phyloP scores from a whole-genome alignment of 805 yeast genomes.

The Starmerella kuoi region DNA sequence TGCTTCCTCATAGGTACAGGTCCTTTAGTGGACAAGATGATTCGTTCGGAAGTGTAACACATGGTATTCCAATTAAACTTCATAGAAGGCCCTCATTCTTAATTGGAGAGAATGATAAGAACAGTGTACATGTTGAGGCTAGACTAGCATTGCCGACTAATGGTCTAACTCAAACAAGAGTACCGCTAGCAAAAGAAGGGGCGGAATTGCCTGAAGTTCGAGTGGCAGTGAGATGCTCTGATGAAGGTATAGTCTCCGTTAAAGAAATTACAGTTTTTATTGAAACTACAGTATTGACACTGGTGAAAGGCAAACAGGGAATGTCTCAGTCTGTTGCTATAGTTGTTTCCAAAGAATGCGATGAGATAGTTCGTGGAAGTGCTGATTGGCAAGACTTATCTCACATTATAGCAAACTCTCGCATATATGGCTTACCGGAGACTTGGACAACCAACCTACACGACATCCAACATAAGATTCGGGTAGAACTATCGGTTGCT shows the following conservation, averaged over 20 bases:
- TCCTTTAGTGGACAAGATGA: neutral
- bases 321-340: conserved; percentile 1
- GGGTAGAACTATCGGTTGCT: conserved; percentile 4
- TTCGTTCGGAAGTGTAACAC: neutral
- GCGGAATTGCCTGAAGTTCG: conserved; percentile 1
- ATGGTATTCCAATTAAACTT: neutral
- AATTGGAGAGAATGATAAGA: neutral
- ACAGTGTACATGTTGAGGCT: conserved; percentile 3
- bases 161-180: conserved; percentile 5
- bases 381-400: conserved; percentile 10
- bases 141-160: conserved; percentile 2
- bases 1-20: conserved; percentile 6
- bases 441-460: conserved; percentile 8
- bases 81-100: conserved; percentile 12
- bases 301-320: neutral
- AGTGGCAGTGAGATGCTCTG: neutral
- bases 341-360: conserved; percentile 1
- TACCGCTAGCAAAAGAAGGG: neutral
- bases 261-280: conserved; percentile 8
- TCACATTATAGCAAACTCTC: neutral
- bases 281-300: conserved; percentile 7
- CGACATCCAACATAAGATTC: conserved; percentile 3
- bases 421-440: conserved; percentile 11
- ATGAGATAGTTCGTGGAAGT: neutral
- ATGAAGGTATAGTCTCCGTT: neutral